Base-by-base conservation (phyloP, 2,329 filamentous ascomycete species). In the Chalaropsis ovoidea region DNA sequence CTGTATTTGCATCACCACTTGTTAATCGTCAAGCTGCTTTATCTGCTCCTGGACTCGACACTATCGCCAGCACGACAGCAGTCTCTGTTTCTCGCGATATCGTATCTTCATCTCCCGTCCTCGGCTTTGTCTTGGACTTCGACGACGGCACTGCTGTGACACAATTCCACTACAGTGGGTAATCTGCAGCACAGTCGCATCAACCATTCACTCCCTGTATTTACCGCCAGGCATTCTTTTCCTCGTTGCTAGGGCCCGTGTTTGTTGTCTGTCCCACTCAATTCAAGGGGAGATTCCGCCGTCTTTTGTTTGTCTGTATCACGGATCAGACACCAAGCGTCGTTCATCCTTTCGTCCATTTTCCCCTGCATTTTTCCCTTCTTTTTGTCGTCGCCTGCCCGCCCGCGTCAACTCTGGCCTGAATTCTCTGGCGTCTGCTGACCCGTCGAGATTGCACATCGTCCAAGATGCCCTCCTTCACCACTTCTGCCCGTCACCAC, bases 331-430 rank as follows among this genome's bases (percentile, higher is more conserved):
- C n/a, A 45, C 19, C 42, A 39, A 45, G 39, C 63, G 27, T 22
- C 31, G 31, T 63, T n/a, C 52, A 64, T 56, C 31, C 22, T 58
- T 56, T 41, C 66, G 39, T 47, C n/a, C 47, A 35, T 56, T 54
- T 43, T 52, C 62, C 35, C 19, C 52, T 65, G 22, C 56, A 45
- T 62, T 63, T 67, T 58, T 65, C 8, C 11, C 63, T 22, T 52
- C 61, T 61, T 66, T 62, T 41, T 54, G 27, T 17, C 49, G 54
- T 56, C 39, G 35, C 62, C 42, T 45, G 7, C 3, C 43, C n/a
- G 17, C n/a, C 43, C 31, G 42, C 41, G 15, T 47, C 31, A 35
- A 19, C 22, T n/a, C 3, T 19, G 10, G 24, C 24, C 61, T 22
- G 31, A 15, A 24, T 31, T 24, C 27, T 35, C 22, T 27, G 19